These are phyloP conservation scores for Coffea canephora DNA, from an alignment of 257 asterid species.

Conservation along the genomic window DNA sequence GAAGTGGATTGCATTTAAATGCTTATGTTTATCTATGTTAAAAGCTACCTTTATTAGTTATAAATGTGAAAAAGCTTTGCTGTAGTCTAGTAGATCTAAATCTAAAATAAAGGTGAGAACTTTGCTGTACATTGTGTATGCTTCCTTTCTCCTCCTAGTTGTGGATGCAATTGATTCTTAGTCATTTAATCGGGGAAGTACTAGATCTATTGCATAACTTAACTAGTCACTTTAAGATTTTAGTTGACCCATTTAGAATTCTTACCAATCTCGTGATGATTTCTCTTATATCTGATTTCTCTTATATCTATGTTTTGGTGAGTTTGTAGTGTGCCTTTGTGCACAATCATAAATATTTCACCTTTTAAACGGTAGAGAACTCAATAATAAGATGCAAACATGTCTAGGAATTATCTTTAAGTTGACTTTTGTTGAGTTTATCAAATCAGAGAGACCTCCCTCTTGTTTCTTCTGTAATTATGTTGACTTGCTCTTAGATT, in stretches of 20 bases:
- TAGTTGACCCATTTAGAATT: background rate
- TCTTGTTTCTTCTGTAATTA: background rate
- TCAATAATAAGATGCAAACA: background rate
- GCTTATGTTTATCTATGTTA: background rate
- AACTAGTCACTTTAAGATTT: background rate
- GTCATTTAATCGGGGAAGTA: background rate
- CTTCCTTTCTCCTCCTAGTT: background rate
- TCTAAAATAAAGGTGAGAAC: background rate
- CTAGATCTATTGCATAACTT: background rate
- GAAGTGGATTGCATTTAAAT: background rate
- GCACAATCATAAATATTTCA: too few species aligned
- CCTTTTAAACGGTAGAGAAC: background rate
- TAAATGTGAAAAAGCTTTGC: background rate
- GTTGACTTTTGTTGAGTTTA: background rate
- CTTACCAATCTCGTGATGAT: background rate
- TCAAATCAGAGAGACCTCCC: background rate
- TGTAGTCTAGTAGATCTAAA: background rate
- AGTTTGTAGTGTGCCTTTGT: background rate
- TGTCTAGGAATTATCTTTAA: background rate
- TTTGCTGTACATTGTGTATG: background rate
- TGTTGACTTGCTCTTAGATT: background rate
- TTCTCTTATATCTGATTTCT: background rate
- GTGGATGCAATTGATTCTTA: background rate
- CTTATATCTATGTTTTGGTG: background rate
- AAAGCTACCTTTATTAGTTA: background rate